Evolutionary conservation across 163 green algal genomes (phyloP), one percentile per base, ranked within the genome.

Genomic region (Volvox carteri): DNA sequence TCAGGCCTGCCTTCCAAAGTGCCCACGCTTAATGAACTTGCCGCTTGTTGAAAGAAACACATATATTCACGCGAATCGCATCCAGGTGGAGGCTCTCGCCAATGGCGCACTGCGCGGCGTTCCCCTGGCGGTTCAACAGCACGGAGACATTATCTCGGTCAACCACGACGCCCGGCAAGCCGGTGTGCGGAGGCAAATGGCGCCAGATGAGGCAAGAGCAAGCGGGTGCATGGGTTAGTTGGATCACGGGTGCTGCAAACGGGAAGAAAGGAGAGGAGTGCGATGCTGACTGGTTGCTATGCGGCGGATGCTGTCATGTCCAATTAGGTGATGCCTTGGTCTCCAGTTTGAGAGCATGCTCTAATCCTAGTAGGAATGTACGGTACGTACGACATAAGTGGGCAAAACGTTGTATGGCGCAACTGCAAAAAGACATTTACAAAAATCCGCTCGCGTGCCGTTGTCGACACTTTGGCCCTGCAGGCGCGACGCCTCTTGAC

Each of bases 101-200:
- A 68, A 78, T 41, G 25, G 25, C 62, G 1, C 33, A 4, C 77
- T 95, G 54, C 48, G 72, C 23, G 90, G 85, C 21, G 41, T 52
- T 2, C 81, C 94, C 0, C 79, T 96, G 28, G 94, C 94, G 0
- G 85, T 96, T 11, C 93, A 95, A 83, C 94, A 96, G 85, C 92
- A 96, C 67, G 72, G 81, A 44, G 93, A 95, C 75, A 94, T 96
- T 52, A 95, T 96, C 73, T 86, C 91, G 0, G 94, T 92, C 14
- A 93, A 94, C 79, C 74, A 93, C 54, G 30, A 65, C 3, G 94
- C 93, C 0, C 80, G 93, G 6, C 78, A 78, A 0, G 92, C 93
- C 6, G 94, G 94, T 5, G 93, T 96, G 5, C 86, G 30, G 23
- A 96, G 96, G 90, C 93, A 96, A 86, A 95, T 95, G 92, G 7